Percentiles rank a stretch among this genome's conserved stretches.
phyloP scores from a whole-genome alignment of 2,329 filamentous ascomycete species.

The Penicillium sp. region DNA sequence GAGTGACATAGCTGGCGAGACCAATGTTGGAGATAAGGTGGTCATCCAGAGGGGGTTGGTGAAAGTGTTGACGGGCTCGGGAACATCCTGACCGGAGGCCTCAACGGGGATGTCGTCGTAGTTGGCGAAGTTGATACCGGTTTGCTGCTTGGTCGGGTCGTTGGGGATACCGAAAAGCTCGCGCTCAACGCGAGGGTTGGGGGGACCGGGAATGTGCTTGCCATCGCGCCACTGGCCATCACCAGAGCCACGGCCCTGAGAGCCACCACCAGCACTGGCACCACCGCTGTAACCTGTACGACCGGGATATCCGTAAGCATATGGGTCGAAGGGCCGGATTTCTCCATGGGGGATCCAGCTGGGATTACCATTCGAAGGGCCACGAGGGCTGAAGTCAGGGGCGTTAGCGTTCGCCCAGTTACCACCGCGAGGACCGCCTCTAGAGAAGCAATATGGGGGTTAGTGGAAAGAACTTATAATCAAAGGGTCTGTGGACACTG shows the following conservation, averaged over 20 bases:
- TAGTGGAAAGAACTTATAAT: conserved; percentile 11
- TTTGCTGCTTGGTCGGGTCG: conserved; percentile 91
- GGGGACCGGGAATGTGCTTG: conserved; percentile 86
- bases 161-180: conserved; percentile 90
- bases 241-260: conserved; percentile 65
- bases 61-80: conserved; percentile 85
- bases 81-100: conserved; percentile 87
- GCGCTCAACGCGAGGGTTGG: conserved; percentile 85
- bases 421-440: conserved; percentile 32
- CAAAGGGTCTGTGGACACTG: conserved; percentile 15
- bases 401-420: conserved; percentile 56
- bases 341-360: conserved; percentile 36
- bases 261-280: conserved; percentile 38
- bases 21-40: conserved; percentile 91
- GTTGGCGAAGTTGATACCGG: conserved; percentile 99
- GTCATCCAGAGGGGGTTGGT: conserved; percentile 92
- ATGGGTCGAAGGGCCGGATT: conserved; percentile 52
- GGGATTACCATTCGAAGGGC: conserved; percentile 37
- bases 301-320: conserved; percentile 58
- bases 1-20: conserved; percentile 88
- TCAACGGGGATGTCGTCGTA: conserved; percentile 99
- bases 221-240: conserved; percentile 96
- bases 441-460: conserved; percentile 15
- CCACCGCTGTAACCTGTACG: conserved; percentile 38
- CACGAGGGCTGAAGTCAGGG: conserved; percentile 51